These are phyloP conservation scores for Phoenix dactylifera DNA, from an alignment of 176 grass and related monocot genomes.

Conservation along the genomic window DNA sequence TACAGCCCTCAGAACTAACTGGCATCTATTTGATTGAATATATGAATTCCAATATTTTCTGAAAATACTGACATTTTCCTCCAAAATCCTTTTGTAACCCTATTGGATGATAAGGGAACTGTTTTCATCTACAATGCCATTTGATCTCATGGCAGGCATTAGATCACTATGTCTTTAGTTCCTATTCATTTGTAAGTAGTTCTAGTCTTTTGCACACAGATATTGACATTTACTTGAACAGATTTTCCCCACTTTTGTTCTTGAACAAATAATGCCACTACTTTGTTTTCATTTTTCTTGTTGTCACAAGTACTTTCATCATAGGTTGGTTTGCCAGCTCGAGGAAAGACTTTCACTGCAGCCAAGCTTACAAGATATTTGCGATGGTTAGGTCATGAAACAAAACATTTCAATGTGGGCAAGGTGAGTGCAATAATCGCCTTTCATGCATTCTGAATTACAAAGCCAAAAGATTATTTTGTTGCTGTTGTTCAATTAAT, in stretches of 20 bases:
- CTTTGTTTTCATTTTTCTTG: conserved; percentile 13
- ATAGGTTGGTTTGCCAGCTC: conserved; percentile 92
- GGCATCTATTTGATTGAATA: too few species aligned
- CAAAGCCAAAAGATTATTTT: conserved; percentile 3
- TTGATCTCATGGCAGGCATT: too few species aligned
- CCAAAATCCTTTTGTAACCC: too few species aligned
- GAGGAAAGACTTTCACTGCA: conserved; percentile 95
- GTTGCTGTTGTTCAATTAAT: conserved; percentile 15
- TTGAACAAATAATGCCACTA: conserved; percentile 11
- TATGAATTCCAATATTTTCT: too few species aligned
- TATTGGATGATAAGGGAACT: too few species aligned
- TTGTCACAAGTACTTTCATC: not conserved
- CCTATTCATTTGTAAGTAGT: too few species aligned
- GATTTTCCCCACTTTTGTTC: conserved; percentile 15
- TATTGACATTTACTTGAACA: too few species aligned
- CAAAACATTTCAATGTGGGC: conserved; percentile 99
- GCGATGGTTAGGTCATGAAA: conserved; percentile 98
- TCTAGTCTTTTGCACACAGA: too few species aligned
- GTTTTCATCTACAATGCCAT: too few species aligned
- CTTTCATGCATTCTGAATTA: conserved; percentile 15
- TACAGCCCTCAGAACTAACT: too few species aligned
- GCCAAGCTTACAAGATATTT: conserved; percentile 98
- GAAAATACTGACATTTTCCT: too few species aligned
- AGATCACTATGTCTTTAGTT: too few species aligned
- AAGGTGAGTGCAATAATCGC: conserved; percentile 43